Evolutionary conservation across 1,284 basidiomycete genomes (phyloP), one percentile per base, ranked within the genome.

Genomic region (Malassezia japonica): DNA sequence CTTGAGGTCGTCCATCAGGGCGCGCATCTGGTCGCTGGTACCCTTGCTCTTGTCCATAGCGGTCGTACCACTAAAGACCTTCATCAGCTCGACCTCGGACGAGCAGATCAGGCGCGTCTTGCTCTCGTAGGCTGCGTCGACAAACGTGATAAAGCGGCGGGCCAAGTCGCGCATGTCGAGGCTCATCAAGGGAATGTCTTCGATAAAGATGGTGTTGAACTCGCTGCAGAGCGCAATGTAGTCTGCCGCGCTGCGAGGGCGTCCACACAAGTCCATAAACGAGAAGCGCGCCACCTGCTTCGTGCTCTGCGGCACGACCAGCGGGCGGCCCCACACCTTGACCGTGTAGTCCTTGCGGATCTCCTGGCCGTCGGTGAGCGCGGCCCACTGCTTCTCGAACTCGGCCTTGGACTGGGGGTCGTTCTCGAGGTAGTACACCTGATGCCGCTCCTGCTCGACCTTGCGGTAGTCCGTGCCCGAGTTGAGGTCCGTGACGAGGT

Each of bases 121-220:
- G 55, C 59, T 62, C 55, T 72, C 70, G 54, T 72, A 72, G n/a
- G 64, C 61, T 79, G 86, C 87, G 76, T 98, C 92, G 67, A 98
- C 85, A 67, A 96, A 96, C 0, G 91, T 94, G 74, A 98, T 98
- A 73, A 98, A 96, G 54, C 94, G 78, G 54, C 92, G 78, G 6
- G 90, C 90, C 20, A 67, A 35, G 74, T 98, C 94, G 75, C 94
- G 89, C 74, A 84, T 81, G 51, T 82, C 79, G 59, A 96, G 73
- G 1, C 83, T 85, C 82, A 99, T 84, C 77, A 85, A 59, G 35
- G 87, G 88, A 20, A 98, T 81, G 61, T 87, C 83, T 34, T 83
- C 77, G 34, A 99, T 77, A 71, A 99, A 96, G 31, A 99, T 79
- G 7, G 87, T 91, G 40, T 79, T 78, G 70, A 94, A 99, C 35